phyloP scores from a whole-genome alignment of 345 rosid genomes.

The Citrus sp. region DNA sequence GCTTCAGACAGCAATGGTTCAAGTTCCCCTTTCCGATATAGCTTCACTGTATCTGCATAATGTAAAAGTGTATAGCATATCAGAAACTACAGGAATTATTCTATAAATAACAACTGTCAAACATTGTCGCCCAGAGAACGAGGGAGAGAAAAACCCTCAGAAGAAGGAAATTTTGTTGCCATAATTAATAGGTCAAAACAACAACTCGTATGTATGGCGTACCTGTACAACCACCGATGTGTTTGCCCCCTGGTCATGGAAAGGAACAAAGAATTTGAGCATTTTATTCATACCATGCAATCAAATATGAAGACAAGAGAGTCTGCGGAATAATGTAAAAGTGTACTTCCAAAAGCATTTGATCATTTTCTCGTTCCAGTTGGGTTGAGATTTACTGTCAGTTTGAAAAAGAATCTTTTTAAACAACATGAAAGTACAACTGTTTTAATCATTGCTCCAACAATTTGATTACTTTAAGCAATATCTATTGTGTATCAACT shows the following conservation, averaged over 20 bases:
- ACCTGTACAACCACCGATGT: conserved; percentile 97
- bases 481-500: neutral
- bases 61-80: neutral
- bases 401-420: neutral
- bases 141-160: neutral
- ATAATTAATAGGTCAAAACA: neutral
- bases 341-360: neutral
- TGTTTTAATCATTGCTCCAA: neutral
- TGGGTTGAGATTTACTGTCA: neutral
- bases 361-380: neutral
- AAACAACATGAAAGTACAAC: neutral
- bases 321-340: neutral
- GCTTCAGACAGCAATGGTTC: conserved; percentile 62
- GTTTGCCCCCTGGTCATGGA: conserved; percentile 77
- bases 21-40: conserved; percentile 68
- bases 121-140: neutral
- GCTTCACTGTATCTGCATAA: conserved; percentile 73
- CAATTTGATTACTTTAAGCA: neutral
- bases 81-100: too few relatives aligned
- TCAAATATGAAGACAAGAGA: neutral
- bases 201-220: conserved; percentile 5
- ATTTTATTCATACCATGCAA: neutral
- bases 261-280: conserved; percentile 5
- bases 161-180: neutral
- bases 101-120: neutral